phyloP scores from a whole-genome alignment of 352 stramenopile genomes.

The Phytophthora aleatoria region DNA sequence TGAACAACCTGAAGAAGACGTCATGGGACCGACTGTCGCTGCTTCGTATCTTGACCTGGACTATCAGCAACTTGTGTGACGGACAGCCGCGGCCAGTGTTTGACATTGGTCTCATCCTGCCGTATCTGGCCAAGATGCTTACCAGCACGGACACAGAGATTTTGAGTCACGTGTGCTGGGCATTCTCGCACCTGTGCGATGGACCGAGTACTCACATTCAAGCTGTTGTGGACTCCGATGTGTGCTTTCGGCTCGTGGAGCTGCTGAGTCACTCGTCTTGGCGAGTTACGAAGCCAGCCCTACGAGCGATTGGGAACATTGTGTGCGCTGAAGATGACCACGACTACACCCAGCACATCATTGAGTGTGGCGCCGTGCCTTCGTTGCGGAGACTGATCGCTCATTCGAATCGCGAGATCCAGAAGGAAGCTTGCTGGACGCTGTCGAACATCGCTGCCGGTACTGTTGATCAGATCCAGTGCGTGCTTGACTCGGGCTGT shows the following conservation, averaged over 20 bases:
- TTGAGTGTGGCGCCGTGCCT: slow-evolving; percentile 96
- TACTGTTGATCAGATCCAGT: slow-evolving; percentile 97
- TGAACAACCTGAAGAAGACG: slow-evolving; percentile 91
- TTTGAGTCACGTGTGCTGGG: slow-evolving; percentile 95
- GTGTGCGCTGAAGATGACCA: slow-evolving; percentile 97
- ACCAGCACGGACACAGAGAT: slow-evolving; percentile 95
- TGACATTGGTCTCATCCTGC: slow-evolving; percentile 90
- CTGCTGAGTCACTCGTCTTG: slow-evolving; percentile 93
- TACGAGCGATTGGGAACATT: slow-evolving; percentile 99
- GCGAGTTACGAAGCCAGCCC: slow-evolving; percentile 96
- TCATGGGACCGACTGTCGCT: slow-evolving; percentile 83
- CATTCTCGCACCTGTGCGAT: slow-evolving; percentile 97
- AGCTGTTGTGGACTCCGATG: slow-evolving; percentile 91
- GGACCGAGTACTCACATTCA: slow-evolving; percentile 96
- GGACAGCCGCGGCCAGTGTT: slow-evolving; percentile 89
- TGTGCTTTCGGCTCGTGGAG: slow-evolving; percentile 93
- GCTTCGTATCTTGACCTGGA: slow-evolving; percentile 92
- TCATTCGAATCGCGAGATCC: slow-evolving; percentile 97
- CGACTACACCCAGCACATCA: slow-evolving; percentile 94
- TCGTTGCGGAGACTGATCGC: slow-evolving; percentile 93
- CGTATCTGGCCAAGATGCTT: slow-evolving; percentile 91
- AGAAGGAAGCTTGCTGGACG: slow-evolving; percentile 97
- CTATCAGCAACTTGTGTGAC: slow-evolving; percentile 93
- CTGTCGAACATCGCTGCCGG: slow-evolving; percentile 98
- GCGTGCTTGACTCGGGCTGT: slow-evolving; percentile 95